Conservation (phyloP, 345 rosid genomes). For the Eucalyptus curtisii region DNA sequence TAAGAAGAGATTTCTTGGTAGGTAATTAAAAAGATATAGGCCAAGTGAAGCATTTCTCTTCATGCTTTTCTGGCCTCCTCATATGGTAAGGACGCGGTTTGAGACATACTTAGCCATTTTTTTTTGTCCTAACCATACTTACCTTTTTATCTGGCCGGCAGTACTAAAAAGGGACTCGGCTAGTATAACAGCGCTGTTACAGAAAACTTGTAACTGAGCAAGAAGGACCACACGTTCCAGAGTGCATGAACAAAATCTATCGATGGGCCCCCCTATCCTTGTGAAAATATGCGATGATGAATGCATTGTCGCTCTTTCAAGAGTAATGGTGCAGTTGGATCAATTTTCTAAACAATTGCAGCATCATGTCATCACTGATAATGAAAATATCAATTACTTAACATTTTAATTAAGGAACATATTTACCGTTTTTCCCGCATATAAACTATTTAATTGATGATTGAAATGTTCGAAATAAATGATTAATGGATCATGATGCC, state of each 20-base stretch:
- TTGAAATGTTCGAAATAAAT: background rate
- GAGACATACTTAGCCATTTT: background rate
- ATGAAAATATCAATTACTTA: background rate
- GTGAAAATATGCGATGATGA: no score
- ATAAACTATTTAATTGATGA: background rate
- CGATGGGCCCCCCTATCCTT: no score
- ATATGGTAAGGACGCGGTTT: background rate
- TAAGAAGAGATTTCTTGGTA: background rate
- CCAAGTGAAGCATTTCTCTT: background rate
- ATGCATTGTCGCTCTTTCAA: no score
- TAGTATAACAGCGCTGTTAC: background rate
- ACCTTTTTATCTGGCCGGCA: background rate
- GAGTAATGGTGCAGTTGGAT: no score
- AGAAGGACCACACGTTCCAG: background rate
- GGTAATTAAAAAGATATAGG: background rate
- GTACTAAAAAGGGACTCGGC: background rate
- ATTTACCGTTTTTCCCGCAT: background rate
- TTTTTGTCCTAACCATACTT: background rate
- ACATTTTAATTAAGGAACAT: background rate
- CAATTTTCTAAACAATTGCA: background rate
- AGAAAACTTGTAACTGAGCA: no score
- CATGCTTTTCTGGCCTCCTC: background rate
- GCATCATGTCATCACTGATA: background rate
- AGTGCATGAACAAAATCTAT: no score
- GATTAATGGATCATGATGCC: background rate